Conservation (phyloP, 352 stramenopile species). For the Phytophthora pini region DNA sequence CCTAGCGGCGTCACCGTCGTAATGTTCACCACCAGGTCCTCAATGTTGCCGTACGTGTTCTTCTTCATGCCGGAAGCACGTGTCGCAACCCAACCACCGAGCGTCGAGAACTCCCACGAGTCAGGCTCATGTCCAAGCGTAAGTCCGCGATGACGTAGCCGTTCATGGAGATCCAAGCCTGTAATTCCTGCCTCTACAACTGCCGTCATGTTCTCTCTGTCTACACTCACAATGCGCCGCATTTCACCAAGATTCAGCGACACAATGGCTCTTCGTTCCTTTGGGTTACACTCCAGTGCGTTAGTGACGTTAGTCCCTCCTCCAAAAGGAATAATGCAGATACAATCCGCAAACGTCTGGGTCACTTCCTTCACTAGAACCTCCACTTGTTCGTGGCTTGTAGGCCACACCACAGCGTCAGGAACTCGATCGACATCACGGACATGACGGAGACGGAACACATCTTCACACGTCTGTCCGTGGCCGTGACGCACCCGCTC, state of each 20-base stretch:
- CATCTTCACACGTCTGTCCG: conserved; percentile 77
- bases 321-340: conserved; percentile 95
- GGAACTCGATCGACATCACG: conserved; percentile 70
- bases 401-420: conserved; percentile 93
- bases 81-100: conserved; percentile 94
- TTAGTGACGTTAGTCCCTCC: conserved; percentile 93
- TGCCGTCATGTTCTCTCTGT: conserved; percentile 89
- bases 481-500: conserved; percentile 74
- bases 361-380: conserved; percentile 79
- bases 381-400: conserved; percentile 83
- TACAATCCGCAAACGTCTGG: conserved; percentile 45
- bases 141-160: conserved; percentile 83
- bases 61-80: conserved; percentile 95
- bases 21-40: conserved; percentile 91
- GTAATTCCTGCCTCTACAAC: conserved; percentile 92
- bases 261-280: conserved; percentile 91
- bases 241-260: conserved; percentile 95
- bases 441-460: conserved; percentile 62
- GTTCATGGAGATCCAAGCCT: conserved; percentile 87
- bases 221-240: conserved; percentile 69
- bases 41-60: conserved; percentile 95
- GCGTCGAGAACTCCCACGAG: conserved; percentile 91
- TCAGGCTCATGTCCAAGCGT: conserved; percentile 95
- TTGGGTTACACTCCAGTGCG: conserved; percentile 59
- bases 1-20: conserved; percentile 74